These are phyloP conservation scores for Thymus quinquecostatus DNA, from an alignment of 257 asterid species.

Conservation along the genomic window DNA sequence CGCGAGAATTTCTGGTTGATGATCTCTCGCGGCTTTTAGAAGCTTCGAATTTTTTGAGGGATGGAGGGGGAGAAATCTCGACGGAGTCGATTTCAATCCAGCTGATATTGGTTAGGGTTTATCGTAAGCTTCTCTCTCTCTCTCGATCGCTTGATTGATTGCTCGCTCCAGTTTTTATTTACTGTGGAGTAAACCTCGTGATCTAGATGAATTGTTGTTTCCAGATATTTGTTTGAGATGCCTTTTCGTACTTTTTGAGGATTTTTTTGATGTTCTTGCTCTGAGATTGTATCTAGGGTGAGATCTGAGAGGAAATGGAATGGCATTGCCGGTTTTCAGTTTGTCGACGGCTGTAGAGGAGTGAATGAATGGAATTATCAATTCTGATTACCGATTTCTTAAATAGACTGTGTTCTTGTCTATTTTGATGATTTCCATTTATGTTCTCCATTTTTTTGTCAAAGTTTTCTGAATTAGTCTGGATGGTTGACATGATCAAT, in stretches of 20 bases:
- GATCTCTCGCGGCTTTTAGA: slow-evolving; percentile 12
- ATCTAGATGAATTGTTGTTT: slow-evolving; percentile 10
- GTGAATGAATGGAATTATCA: slow-evolving; percentile 1
- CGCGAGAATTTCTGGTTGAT: slow-evolving; percentile 22
- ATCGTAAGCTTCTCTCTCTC: slow-evolving; percentile 30
- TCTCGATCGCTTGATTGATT: no score
- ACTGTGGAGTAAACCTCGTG: slow-evolving; percentile 12
- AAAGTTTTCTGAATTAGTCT: slow-evolving; percentile 21
- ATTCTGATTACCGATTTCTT: slow-evolving; percentile 10
- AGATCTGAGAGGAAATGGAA: slow-evolving; percentile 35
- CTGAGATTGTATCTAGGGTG: slow-evolving; percentile 22
- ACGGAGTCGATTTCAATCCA: slow-evolving; percentile 38
- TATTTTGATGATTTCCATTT: background rate
- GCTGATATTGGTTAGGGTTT: slow-evolving; percentile 41
- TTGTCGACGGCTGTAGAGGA: slow-evolving; percentile 7
- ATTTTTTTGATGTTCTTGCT: background rate
- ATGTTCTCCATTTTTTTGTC: background rate
- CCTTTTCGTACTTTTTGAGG: slow-evolving; percentile 17
- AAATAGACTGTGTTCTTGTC: background rate
- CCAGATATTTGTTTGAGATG: slow-evolving; percentile 27
- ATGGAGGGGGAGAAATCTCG: slow-evolving; percentile 22
- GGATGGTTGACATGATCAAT: slow-evolving; percentile 16
- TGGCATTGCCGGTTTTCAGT: slow-evolving; percentile 31
- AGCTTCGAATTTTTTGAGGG: slow-evolving; percentile 22
- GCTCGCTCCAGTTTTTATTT: background rate